A percentile compares a stretch with the other conserved stretches of the same genome.
phyloP scores from a whole-genome alignment of 2,329 filamentous ascomycete species.

The Fusarium zealandicum region DNA sequence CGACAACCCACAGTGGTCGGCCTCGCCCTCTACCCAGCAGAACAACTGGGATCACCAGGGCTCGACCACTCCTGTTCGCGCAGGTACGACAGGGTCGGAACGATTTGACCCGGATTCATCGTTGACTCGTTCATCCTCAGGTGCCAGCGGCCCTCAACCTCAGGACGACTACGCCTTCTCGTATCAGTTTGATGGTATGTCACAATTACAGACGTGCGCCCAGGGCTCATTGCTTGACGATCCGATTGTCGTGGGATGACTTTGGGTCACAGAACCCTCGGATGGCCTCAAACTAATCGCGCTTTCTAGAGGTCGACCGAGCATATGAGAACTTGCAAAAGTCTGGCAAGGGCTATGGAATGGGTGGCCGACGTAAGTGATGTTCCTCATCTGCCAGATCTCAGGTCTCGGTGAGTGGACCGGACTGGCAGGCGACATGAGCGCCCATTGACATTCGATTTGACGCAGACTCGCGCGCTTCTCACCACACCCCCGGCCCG shows the following conservation, averaged over 20 bases:
- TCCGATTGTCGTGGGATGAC: neutral
- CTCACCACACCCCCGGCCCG: constrained; percentile 66
- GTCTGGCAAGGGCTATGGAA: constrained; percentile 89
- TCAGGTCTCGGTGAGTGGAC: constrained; percentile 29
- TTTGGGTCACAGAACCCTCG: neutral
- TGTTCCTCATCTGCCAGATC: constrained; percentile 17
- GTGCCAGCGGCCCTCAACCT: constrained; percentile 76
- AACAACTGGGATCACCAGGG: constrained; percentile 58
- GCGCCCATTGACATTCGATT: constrained; percentile 34
- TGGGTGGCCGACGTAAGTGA: constrained; percentile 78
- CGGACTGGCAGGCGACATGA: constrained; percentile 25
- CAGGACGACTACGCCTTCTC: constrained; percentile 84
- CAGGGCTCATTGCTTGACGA: too few relatives aligned
- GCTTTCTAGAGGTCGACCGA: constrained; percentile 83
- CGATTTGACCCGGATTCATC: neutral
- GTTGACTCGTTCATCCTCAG: constrained; percentile 50
- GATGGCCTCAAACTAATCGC: constrained; percentile 30
- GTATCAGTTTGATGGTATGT: constrained; percentile 89
- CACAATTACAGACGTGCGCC: neutral
- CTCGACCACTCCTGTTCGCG: constrained; percentile 50
- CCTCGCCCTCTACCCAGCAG: constrained; percentile 37
- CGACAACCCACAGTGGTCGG: constrained; percentile 54
- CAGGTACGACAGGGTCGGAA: constrained; percentile 41
- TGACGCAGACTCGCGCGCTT: constrained; percentile 72
- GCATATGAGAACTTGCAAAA: constrained; percentile 95